phyloP scores from a whole-genome alignment of 176 grass and related monocot genomes.

The Dactylis glomerata region DNA sequence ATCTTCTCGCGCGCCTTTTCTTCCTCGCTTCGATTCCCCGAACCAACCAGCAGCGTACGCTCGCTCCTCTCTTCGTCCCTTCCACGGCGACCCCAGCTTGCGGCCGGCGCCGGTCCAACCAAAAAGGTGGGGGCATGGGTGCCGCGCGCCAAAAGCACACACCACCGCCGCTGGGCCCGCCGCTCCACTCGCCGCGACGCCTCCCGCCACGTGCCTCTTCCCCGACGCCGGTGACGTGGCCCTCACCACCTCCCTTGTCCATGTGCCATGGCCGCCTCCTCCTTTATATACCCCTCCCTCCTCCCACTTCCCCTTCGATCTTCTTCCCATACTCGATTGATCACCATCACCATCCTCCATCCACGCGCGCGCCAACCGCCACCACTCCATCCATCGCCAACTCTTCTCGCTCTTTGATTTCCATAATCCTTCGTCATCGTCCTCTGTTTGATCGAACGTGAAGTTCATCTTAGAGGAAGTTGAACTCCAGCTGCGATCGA shows the following conservation, averaged over 20 bases:
- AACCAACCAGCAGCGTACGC: not conserved
- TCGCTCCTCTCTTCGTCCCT: not conserved
- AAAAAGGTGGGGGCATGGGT: slow-evolving; percentile 11
- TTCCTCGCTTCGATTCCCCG: not conserved
- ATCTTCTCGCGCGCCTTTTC: not conserved
- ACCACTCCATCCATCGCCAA: not conserved
- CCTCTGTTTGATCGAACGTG: not conserved
- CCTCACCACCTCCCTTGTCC: slow-evolving; percentile 9
- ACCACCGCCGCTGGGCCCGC: not conserved
- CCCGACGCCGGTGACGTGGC: slow-evolving; percentile 49
- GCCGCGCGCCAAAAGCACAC: slow-evolving; percentile 20
- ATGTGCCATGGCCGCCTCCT: not conserved
- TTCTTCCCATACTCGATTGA: not conserved
- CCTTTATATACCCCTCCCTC: slow-evolving; percentile 34
- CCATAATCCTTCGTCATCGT: not conserved
- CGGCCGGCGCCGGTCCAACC: not conserved
- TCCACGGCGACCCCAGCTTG: slow-evolving; percentile 2
- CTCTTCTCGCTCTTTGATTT: not conserved
- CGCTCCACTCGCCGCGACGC: slow-evolving; percentile 16
- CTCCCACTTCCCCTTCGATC: slow-evolving; percentile 7
- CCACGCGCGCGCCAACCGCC: not conserved
- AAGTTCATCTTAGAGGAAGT: not conserved
- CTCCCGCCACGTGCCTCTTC: slow-evolving; percentile 57
- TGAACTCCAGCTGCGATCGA: not conserved
- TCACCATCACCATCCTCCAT: not conserved